These are phyloP conservation scores for Candida gorgasii DNA, from an alignment of 805 yeast species.

Conservation along the genomic window DNA sequence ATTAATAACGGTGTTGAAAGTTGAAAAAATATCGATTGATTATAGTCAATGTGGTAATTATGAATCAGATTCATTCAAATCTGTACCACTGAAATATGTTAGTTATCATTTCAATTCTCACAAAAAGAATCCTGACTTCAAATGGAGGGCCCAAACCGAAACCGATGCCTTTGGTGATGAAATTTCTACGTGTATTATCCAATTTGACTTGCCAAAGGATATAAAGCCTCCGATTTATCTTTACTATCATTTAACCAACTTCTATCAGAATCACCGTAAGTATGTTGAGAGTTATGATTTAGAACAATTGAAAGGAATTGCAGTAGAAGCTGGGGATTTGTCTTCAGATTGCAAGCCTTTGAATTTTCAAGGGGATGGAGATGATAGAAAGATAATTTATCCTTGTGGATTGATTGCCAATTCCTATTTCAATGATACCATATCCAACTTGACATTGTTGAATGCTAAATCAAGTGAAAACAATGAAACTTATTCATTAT, in stretches of 20 bases:
- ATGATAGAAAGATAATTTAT: constrained; percentile 52
- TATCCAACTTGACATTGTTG: constrained; percentile 51
- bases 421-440: constrained; percentile 87
- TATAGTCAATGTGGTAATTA: constrained; percentile 66
- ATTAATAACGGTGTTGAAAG: constrained; percentile 71
- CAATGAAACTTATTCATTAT: constrained; percentile 46
- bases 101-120: constrained; percentile 59
- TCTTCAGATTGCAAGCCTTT: constrained; percentile 40
- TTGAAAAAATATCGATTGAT: constrained; percentile 72
- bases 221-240: constrained; percentile 71
- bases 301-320: constrained; percentile 76
- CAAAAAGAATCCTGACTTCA: constrained; percentile 46
- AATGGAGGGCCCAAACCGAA: constrained; percentile 57
- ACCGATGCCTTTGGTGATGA: constrained; percentile 40
- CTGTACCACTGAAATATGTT: constrained; percentile 61
- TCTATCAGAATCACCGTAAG: constrained; percentile 92
- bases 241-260: constrained; percentile 86
- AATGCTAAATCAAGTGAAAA: constrained; percentile 43
- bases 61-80: constrained; percentile 45
- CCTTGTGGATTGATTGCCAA: constrained; percentile 97
- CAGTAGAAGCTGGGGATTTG: constrained; percentile 54
- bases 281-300: constrained; percentile 85
- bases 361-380: constrained; percentile 39
- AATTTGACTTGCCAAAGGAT: constrained; percentile 71
- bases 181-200: constrained; percentile 56